Conservation (phyloP, 805 yeast genomes). For the Zygoascus biomembranicola region DNA sequence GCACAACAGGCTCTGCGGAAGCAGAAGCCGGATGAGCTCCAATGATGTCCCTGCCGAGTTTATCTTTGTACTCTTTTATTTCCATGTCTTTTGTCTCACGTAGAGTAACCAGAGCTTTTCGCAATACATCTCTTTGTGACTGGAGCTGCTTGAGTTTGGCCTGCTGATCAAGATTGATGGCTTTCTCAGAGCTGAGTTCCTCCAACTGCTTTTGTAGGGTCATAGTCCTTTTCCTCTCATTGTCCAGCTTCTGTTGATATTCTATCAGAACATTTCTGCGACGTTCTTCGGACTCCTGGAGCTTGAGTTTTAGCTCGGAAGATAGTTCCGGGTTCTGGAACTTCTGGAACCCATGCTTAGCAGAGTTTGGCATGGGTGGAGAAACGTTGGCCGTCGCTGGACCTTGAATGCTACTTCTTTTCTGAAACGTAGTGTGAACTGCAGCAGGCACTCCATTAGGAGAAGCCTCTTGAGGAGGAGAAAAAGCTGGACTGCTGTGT, state of each 20-base stretch:
- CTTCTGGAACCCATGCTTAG: neutral
- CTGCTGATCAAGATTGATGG: neutral
- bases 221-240: constrained; percentile 12
- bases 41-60: neutral
- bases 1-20: neutral
- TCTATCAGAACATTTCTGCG: constrained; percentile 14
- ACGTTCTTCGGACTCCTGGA: constrained; percentile 16
- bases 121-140: constrained; percentile 16
- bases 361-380: neutral
- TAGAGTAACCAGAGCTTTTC: constrained; percentile 16
- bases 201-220: constrained; percentile 14
- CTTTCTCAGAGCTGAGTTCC: neutral
- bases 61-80: constrained; percentile 10
- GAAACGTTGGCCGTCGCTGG: neutral
- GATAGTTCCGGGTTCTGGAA: neutral
- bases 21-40: neutral
- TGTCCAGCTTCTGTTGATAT: constrained; percentile 18
- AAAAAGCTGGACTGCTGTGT: neutral
- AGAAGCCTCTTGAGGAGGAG: neutral
- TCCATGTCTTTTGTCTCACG: constrained; percentile 19
- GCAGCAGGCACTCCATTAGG: neutral
- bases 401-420: neutral
- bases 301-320: constrained; percentile 1
- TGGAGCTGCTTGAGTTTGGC: constrained; percentile 15
- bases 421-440: neutral